phyloP scores from a whole-genome alignment of 179 eudicot species.

The Spinacia oleracea region DNA sequence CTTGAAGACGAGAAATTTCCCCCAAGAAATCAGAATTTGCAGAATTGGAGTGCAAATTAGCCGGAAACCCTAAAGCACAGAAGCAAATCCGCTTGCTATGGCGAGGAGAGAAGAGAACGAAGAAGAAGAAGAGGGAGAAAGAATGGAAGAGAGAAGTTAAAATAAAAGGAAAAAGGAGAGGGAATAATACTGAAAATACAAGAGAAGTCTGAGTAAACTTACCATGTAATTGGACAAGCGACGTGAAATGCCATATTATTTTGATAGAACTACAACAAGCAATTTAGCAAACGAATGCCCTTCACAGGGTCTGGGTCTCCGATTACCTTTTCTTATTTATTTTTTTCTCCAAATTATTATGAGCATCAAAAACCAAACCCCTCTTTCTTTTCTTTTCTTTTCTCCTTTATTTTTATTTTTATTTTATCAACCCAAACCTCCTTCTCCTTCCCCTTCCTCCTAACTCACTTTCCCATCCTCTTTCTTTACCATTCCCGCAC shows the following conservation, averaged over 20 bases:
- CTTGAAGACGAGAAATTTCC: constrained; percentile 42
- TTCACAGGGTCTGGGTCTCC: background rate
- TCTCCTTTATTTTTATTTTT: background rate
- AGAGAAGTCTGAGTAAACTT: constrained; percentile 5
- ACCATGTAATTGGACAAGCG: constrained; percentile 98
- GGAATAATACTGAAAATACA: background rate
- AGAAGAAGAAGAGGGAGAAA: background rate
- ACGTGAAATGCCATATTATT: constrained; percentile 82
- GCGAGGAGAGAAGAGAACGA: background rate
- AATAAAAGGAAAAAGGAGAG: background rate
- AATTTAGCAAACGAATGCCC: background rate
- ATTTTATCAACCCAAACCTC: background rate
- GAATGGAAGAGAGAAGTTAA: background rate
- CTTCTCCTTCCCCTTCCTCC: background rate
- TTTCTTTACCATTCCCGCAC: background rate
- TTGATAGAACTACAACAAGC: too few species aligned
- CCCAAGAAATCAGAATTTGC: constrained; percentile 36
- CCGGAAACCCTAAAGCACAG: constrained; percentile 75
- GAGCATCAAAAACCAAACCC: too few species aligned
- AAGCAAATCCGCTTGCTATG: constrained; percentile 75
- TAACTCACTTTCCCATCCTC: too few species aligned
- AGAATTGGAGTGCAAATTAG: constrained; percentile 24
- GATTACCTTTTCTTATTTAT: background rate
- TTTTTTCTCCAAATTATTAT: background rate
- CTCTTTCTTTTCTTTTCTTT: background rate